A percentile compares a stretch with the other conserved stretches of the same genome.
phyloP scores from a whole-genome alignment of 495 filamentous ascomycete species.

The Penicillium fimorum region DNA sequence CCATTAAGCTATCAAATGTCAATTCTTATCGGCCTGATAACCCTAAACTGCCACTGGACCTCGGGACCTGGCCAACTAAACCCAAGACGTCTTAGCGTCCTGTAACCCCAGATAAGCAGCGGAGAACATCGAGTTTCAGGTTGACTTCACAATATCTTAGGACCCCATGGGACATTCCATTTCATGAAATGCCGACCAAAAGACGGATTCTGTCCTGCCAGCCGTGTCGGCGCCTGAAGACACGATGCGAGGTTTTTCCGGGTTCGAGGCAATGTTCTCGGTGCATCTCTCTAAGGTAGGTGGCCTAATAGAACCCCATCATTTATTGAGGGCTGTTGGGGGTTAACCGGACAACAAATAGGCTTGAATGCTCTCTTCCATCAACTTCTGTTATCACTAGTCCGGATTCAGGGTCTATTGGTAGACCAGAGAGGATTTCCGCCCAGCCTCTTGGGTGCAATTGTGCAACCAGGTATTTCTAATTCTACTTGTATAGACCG shows the following conservation, averaged over 20 bases:
- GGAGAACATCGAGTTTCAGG: conserved; percentile 12
- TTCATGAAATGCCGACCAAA: conserved; percentile 9
- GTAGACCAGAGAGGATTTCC: background rate
- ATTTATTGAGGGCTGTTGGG: background rate
- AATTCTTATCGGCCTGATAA: background rate
- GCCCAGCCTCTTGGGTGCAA: background rate
- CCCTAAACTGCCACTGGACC: conserved; percentile 1
- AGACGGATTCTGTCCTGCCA: conserved; percentile 10
- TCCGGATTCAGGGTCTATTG: background rate
- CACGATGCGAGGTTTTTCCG: conserved; percentile 11
- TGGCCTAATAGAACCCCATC: background rate
- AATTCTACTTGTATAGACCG: background rate
- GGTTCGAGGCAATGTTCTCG: conserved; percentile 11
- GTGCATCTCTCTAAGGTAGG: conserved; percentile 11
- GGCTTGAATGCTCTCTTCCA: conserved; percentile 12
- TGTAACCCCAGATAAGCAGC: conserved; percentile 13
- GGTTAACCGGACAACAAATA: background rate
- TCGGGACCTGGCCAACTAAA: conserved; percentile 2
- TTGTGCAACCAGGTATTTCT: conserved; percentile 4
- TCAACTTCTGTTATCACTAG: conserved; percentile 4
- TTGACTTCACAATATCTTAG: conserved; percentile 3
- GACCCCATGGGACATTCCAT: background rate
- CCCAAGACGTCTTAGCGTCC: conserved; percentile 8
- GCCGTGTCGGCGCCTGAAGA: conserved; percentile 11
- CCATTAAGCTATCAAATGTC: background rate